These are phyloP conservation scores for Globisporangium iwayamae DNA, from an alignment of 352 stramenopile genomes.

Conservation along the genomic window DNA sequence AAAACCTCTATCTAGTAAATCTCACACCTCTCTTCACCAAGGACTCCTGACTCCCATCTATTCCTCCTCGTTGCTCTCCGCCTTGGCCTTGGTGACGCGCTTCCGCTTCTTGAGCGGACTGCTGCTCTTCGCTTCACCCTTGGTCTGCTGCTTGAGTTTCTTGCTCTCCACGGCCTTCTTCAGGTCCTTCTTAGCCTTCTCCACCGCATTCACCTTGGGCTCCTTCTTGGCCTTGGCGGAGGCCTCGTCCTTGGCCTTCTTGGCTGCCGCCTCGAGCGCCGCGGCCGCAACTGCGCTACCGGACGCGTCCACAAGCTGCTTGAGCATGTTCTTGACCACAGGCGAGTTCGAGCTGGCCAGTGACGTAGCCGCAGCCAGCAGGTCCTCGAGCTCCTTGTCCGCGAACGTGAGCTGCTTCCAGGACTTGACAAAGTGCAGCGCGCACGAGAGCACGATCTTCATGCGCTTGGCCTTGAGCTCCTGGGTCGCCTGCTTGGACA, in stretches of 20 bases:
- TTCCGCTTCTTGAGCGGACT: conserved; percentile 53
- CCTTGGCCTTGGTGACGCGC: conserved; percentile 19
- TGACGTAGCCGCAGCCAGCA: conserved; percentile 40
- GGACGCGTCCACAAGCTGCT: conserved; percentile 49
- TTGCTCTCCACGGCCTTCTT: conserved; percentile 14
- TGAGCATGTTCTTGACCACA: conserved; percentile 70
- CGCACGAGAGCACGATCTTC: conserved; percentile 65
- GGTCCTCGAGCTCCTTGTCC: conserved; percentile 29
- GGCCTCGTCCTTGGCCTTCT: conserved; percentile 11
- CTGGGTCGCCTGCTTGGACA: conserved; percentile 25
- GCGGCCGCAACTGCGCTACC: conserved; percentile 3
- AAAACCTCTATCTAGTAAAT: conserved; percentile 17
- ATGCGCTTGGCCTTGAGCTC: conserved; percentile 76
- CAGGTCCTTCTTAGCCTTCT: conserved; percentile 14
- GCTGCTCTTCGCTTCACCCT: background rate
- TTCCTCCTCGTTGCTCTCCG: conserved; percentile 26
- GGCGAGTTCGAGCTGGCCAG: conserved; percentile 53
- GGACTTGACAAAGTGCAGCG: conserved; percentile 64
- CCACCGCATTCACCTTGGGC: background rate
- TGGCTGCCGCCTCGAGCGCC: conserved; percentile 11
- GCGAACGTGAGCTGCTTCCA: conserved; percentile 32
- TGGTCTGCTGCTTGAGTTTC: conserved; percentile 15
- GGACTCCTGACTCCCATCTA: conserved; percentile 13
- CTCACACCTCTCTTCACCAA: background rate
- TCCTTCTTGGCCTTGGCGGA: background rate